Conservation (phyloP, 2,329 filamentous ascomycete species). For the Stagonosporopsis tanaceti region DNA sequence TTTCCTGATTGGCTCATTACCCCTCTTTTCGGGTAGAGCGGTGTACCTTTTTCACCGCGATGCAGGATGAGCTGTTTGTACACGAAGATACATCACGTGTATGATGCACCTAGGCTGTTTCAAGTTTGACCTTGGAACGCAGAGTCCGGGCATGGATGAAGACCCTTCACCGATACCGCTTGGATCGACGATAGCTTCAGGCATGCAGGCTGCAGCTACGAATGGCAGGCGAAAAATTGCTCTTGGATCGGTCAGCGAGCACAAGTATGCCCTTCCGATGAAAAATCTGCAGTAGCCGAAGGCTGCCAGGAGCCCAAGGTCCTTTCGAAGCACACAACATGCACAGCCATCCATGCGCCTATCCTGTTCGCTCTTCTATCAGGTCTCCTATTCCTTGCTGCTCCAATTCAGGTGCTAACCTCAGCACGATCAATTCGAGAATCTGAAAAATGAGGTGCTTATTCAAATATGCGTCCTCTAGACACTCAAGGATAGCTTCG, state of each 20-base stretch:
- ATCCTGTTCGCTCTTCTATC: constrained; percentile 73
- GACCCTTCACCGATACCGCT: not conserved
- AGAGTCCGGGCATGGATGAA: not conserved
- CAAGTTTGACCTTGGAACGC: not conserved
- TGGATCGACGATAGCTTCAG: not conserved
- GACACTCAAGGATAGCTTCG: constrained; percentile 71
- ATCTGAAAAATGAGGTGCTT: constrained; percentile 87
- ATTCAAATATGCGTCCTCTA: constrained; percentile 87
- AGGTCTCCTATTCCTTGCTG: constrained; percentile 76
- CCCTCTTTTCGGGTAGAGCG: constrained; percentile 39
- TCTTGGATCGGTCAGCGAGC: not conserved
- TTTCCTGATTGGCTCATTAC: constrained; percentile 38
- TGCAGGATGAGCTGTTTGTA: constrained; percentile 43
- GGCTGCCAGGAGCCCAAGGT: not conserved
- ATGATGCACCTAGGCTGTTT: constrained; percentile 10
- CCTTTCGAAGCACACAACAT: not conserved
- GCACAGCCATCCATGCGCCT: constrained; percentile 11
- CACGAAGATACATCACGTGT: constrained; percentile 26
- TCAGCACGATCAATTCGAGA: constrained; percentile 81
- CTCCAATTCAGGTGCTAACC: constrained; percentile 82
- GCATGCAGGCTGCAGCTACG: not conserved
- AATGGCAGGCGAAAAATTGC: not conserved
- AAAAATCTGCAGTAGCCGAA: not conserved
- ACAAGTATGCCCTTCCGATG: not conserved
- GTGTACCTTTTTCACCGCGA: constrained; percentile 37